Base-by-base conservation (phyloP, 306 rosid genomes). In the Rosa multiflora region DNA sequence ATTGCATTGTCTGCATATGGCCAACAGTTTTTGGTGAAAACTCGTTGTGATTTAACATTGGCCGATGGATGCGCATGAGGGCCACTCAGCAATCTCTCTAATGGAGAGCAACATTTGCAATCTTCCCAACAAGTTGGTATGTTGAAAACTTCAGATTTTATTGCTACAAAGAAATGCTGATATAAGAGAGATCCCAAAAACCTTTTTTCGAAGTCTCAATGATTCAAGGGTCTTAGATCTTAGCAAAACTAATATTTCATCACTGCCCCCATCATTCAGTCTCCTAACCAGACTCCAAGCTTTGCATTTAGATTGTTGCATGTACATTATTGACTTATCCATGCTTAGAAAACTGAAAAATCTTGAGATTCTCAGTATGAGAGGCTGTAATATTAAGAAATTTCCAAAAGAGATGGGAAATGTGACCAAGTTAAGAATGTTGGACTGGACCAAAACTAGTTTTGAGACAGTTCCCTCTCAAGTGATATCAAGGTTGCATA, bases 131-230 rank as follows among this genome's bases (percentile, higher is more conserved):
- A 70, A 26, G 44, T 58, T 42, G 10, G 56, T 26, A 26, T 80
- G 74, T 20, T 39, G 67, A 2, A 73, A 80, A 40, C 83, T 80
- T 47, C 48, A 40, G 15, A 23, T 48, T 29, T 80, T 80, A 71
- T n/a, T 80, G n/a, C 61, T 64, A 37, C 58, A 64, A 11, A 0
- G 12, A 6, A 80, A 80, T 67, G 0, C 0, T 40, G 10, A 0
- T 6, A 3, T 64, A 17, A 0, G 23, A 6, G 68, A 73, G 20
- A 72, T 79, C 70, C 44, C 82, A 11, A 0, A 18, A 23, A 14
- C 35, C 0, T 79, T 79, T 0, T 79, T 72, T 23, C 23, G 62
- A 35, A 61, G 18, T 17, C 39, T 23, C 20, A 61, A 29, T 5
- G 32, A 52, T 15, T 51, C 3, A 51, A 51, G 56, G 56, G 56